These are phyloP conservation scores for Physcomitrium patens DNA, from an alignment of 225 moss, liverwort and hornwort genomes.

Conservation along the genomic window DNA sequence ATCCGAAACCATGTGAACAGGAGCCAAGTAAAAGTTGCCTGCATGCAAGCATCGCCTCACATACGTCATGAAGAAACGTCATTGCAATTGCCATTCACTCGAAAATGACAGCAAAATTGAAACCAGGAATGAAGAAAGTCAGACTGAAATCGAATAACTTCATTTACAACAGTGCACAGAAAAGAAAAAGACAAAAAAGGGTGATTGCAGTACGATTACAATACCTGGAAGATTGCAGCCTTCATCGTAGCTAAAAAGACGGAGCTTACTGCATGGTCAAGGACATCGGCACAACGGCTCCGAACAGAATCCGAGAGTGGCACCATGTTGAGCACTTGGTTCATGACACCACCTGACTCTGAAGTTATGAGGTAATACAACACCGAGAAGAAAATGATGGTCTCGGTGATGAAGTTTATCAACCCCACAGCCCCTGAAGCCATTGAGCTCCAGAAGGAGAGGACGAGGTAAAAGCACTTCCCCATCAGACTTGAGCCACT, in stretches of 20 bases:
- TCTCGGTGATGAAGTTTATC: conserved; percentile 72
- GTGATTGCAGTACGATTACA: too few relatives aligned
- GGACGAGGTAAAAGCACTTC: conserved; percentile 64
- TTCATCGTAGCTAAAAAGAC: conserved; percentile 82
- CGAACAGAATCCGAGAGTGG: conserved; percentile 83
- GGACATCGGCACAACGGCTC: conserved; percentile 73
- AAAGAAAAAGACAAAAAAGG: too few relatives aligned
- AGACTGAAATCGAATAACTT: neutral
- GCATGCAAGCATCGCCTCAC: conserved; percentile 21
- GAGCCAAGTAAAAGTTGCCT: conserved; percentile 93
- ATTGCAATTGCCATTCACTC: neutral
- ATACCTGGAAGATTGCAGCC: conserved; percentile 75
- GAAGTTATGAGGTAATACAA: conserved; percentile 90
- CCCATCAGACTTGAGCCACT: conserved; percentile 79
- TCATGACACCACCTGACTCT: conserved; percentile 76
- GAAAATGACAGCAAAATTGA: too few relatives aligned
- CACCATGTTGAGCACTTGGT: conserved; percentile 85
- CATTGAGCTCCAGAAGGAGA: conserved; percentile 75
- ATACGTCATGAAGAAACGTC: conserved; percentile 2
- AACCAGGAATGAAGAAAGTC: neutral
- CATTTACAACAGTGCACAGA: neutral
- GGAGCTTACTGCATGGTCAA: conserved; percentile 91
- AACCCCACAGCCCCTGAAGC: conserved; percentile 87
- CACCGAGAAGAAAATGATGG: conserved; percentile 81
- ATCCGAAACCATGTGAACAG: conserved; percentile 81